Base-by-base conservation (phyloP, 306 rosid species). In the Erythrophleum fordii region DNA sequence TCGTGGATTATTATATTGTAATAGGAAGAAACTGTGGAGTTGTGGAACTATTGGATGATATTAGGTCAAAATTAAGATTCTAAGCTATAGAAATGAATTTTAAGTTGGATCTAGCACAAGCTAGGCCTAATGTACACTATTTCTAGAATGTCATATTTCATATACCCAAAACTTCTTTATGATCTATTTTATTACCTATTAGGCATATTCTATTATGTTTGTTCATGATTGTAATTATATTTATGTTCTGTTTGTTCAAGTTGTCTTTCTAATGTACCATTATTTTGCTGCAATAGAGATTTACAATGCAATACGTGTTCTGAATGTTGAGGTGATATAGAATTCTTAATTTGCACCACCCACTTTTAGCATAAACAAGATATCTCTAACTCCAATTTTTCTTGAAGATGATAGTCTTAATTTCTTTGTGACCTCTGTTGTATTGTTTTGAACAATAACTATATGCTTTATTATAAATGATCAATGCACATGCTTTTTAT, bases 401-500 rank as follows among this genome's bases (percentile, higher is more conserved):
- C 22, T 34, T 87, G 89, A 94, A 96, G 99, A 96, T 96, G 98
- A 96, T 96, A 97, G 97, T 82, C 97, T 96, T 74, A 96, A 96
- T 73, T 92, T 93, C 84, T 96, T 90, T 68, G 99, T 96, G 81
- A 90, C 79, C 1, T 96, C 84, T 96, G 99, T 86, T 96, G 98
- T 83, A 82, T 96, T 76, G 90, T 96, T 81, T 98, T 96, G 37
- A 90, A 85, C 85, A 96, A 96, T 58, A 97, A 96, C 90, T 96
- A 96, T 83, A 85, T 92, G 98, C 83, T 96, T 61, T 96, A 96
- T 84, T 96, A 96, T 84, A 96, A 93, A 76, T 96, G 98, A 80
- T 98, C 99, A 73, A 96, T 96, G 99, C 99, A 93, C 89, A 96
- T 97, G 1, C 94, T 96, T 75, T 92, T 92, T 81, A 96, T 98